phyloP scores from a whole-genome alignment of 495 filamentous ascomycete species.

The Elaphomyces granulatus region DNA sequence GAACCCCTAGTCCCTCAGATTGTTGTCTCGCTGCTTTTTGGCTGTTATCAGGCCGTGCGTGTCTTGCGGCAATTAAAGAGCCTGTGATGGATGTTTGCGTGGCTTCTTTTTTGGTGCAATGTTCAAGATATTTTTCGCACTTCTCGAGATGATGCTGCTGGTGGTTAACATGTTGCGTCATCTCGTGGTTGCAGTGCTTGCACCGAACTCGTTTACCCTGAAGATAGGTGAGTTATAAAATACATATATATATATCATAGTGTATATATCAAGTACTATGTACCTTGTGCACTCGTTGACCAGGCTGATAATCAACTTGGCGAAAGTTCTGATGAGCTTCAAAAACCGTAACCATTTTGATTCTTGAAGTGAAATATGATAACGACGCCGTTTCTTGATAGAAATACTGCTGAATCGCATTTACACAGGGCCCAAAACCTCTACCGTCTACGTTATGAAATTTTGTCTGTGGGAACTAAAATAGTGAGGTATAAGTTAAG shows the following conservation, averaged over 20 bases:
- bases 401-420: neutral
- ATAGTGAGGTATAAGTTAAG: too few relatives aligned
- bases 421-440: neutral
- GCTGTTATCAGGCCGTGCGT: too few relatives aligned
- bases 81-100: neutral
- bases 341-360: neutral
- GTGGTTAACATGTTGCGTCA: neutral
- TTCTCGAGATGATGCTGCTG: neutral
- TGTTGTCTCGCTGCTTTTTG: neutral
- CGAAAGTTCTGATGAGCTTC: neutral
- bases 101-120: neutral
- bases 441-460: neutral
- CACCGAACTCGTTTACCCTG: neutral
- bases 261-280: neutral
- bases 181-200: neutral
- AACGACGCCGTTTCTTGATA: neutral
- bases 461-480: too few relatives aligned
- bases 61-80: neutral
- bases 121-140: neutral
- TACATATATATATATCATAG: neutral
- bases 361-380: too few relatives aligned
- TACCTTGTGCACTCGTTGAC: neutral
- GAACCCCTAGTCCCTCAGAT: neutral
- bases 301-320: neutral
- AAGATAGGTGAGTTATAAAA: neutral